Base-by-base conservation (phyloP, 768 basidiomycete species). In the Suillus bovinus region DNA sequence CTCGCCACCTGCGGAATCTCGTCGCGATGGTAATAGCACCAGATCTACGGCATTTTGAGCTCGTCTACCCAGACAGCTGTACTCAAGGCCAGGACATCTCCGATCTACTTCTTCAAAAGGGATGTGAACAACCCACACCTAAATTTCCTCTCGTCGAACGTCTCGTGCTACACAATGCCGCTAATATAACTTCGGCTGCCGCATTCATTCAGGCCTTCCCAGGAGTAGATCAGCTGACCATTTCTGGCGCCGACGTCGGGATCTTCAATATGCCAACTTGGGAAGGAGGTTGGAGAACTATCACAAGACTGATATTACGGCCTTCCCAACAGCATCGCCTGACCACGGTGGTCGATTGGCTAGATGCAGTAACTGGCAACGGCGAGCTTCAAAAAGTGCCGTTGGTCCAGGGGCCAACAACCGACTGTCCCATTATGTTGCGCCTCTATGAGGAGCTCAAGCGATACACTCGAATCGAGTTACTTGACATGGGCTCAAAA, bases 31-130 rank as follows among this genome's bases (percentile, higher is more conserved):
- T 73, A 24, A 65, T 66, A 14, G 74, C 72, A 0, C 72, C 74
- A 3, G 67, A 64, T 11, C 66, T 73, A 9, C 74, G 70, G 42
- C 74, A 74, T 22, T 73, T 73, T 29, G 74, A 73, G 39, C 74
- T 73, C 10, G 65, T 75, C 42, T 73, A 75, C 34, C 74, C 72
- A 10, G 73, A 75, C 50, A 72, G 72, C 2, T 70, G 65, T 39
- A 58, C 69, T 1, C 69, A 67, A 4, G 74, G 74, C 4, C 74
- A 72, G 53, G 73, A 59, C 27, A 41, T 73, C 38, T 58, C 64
- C 31, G 69, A 73, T 50, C 68, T 65, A 22, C 57, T 73, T 46
- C 73, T 73, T 34, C 50, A 67, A 42, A 61, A 58, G 7, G 55
- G 55, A 27, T 39, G 33, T 39, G 55, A 41, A 39, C 22, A 56